Conservation (phyloP, 352 stramenopile species). For the Pseudoperonospora humuli region DNA sequence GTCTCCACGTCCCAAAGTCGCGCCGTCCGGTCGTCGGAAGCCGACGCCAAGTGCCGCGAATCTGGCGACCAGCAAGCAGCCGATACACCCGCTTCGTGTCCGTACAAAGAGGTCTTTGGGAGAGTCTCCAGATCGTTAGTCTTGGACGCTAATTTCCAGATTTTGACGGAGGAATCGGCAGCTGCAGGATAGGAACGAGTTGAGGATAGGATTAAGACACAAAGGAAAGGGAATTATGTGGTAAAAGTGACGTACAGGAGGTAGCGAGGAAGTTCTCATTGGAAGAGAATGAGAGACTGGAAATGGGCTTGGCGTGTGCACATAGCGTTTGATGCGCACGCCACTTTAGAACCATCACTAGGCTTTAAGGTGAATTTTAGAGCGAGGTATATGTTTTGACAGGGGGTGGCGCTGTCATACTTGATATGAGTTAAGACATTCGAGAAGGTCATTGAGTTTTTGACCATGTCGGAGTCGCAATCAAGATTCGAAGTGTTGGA, state of each 20-base stretch:
- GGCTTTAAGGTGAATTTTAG: too few species aligned
- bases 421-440: constrained; percentile 1
- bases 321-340: constrained; percentile 13
- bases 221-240: neutral
- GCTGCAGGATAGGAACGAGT: constrained; percentile 22
- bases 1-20: constrained; percentile 92
- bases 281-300: constrained; percentile 62
- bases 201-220: neutral
- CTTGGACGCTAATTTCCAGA: constrained; percentile 40
- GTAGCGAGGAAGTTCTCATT: constrained; percentile 49
- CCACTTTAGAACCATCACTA: constrained; percentile 5
- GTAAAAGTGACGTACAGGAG: constrained; percentile 33
- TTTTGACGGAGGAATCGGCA: constrained; percentile 65
- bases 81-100: constrained; percentile 92
- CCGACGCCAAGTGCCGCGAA: constrained; percentile 84
- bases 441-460: constrained; percentile 10
- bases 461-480: constrained; percentile 18
- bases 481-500: constrained; percentile 81
- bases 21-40: constrained; percentile 93
- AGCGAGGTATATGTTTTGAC: too few species aligned
- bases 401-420: too few species aligned
- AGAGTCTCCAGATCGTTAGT: constrained; percentile 15
- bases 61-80: constrained; percentile 89
- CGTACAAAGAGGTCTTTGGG: constrained; percentile 45
- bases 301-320: constrained; percentile 65